Evolutionary conservation across 345 rosid species (phyloP), one percentile per base, ranked within the genome.

Genomic region (Atalantia buxifolia): DNA sequence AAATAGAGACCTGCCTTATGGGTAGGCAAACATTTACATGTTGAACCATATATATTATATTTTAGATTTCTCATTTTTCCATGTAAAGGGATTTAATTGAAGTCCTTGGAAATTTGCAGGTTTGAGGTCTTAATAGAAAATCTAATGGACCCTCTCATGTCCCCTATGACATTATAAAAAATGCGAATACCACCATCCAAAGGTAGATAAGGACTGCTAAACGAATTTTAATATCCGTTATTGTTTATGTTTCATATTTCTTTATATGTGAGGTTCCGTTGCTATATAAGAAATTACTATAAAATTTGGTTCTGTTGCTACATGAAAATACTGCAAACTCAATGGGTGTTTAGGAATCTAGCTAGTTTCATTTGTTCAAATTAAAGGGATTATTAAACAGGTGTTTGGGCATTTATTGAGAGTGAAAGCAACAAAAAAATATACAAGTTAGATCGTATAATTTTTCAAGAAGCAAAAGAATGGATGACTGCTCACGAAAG

Each of bases 91-190:
- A 5, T 19, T 30, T 8, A 59, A 72, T 66, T 69, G n/a, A 48
- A 42, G 6, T 42, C 33, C 45, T 25, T 6, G 19, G 22, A 42
- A 24, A 12, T 42, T 85, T 81, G 77, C 81, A 91, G 98, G 90
- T 90, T 90, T 19, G 98, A 94, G 79, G 89, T 94, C 57, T 76
- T 92, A 85, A 48, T 88, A 33, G 98, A 92, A 83, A 94, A 94
- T 72, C 89, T 89, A 40, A 90, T 92, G 97, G 97, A 94, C 83
- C 97, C 98, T 55, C 97, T 84, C 98, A 92, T 83, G 96, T 92
- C 72, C 98, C 94, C n/a, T 91, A 91, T 79, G 93, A 59, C 98
- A 92, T 84, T 87, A 89, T 77, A 90, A 94, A 78, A 62, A 62
- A 82, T 92, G 96, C 73, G 71, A 82, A 74, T 61, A 18, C 67